Percentiles rank a stretch among this genome's conserved stretches.
Conservation (phyloP, 768 basidiomycete genomes). For the Rhodocollybia butyracea region DNA sequence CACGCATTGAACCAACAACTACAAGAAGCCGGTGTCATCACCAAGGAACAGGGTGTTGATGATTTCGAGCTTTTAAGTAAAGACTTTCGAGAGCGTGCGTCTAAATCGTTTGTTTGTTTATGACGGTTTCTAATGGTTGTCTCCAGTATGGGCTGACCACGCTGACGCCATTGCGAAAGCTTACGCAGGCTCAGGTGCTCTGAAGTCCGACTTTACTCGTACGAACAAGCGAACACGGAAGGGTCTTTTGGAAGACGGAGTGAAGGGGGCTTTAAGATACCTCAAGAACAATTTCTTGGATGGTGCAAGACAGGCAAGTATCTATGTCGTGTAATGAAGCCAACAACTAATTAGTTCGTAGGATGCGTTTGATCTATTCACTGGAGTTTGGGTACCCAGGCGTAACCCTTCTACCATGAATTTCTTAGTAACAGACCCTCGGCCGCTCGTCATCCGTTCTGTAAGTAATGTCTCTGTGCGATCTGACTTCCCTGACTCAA, state of each 20-base stretch:
- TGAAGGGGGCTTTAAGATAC: conserved; percentile 82
- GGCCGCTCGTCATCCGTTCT: conserved; percentile 81
- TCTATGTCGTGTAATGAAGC: conserved; percentile 71
- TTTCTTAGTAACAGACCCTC: conserved; percentile 71
- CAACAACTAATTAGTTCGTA: conserved; percentile 33
- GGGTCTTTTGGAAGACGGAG: conserved; percentile 80
- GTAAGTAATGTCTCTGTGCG: conserved; percentile 45
- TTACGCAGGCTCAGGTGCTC: conserved; percentile 91
- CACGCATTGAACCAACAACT: conserved; percentile 82
- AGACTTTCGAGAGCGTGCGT: conserved; percentile 86
- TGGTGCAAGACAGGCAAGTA: conserved; percentile 77
- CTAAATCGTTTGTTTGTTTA: conserved; percentile 1
- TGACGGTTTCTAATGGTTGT: neutral
- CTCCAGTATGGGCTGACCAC: conserved; percentile 96
- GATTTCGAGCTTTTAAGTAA: conserved; percentile 76
- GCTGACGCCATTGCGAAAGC: conserved; percentile 87
- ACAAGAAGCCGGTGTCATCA: conserved; percentile 65
- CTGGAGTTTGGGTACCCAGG: conserved; percentile 87
- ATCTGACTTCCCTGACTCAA: conserved; percentile 1
- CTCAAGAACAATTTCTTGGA: conserved; percentile 97
- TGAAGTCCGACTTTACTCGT: conserved; percentile 96
- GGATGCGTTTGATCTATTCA: conserved; percentile 94
- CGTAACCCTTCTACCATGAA: conserved; percentile 66
- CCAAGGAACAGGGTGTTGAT: conserved; percentile 70
- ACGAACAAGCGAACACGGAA: conserved; percentile 85